Percentiles rank a stretch among this genome's conserved stretches.
Conservation (phyloP, 1,284 basidiomycete genomes). For the Moesziomyces globuligerus region DNA sequence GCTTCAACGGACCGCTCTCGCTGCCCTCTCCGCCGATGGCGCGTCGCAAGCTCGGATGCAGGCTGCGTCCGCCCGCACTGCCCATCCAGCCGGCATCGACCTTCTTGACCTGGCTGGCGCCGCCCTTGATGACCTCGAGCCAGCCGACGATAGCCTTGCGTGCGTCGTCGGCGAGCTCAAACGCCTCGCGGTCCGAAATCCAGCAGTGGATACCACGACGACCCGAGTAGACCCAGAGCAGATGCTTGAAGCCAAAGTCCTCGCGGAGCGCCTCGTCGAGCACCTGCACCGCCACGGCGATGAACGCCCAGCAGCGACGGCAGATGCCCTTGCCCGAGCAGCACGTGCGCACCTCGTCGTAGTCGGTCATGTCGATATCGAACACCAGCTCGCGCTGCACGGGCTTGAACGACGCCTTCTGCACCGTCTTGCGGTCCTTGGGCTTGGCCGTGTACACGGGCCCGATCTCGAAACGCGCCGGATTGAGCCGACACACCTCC, state of each 20-base stretch:
- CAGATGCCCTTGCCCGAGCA: constrained; percentile 93
- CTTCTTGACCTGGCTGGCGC: constrained; percentile 84
- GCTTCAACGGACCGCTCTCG: constrained; percentile 70
- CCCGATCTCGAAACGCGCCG: constrained; percentile 89
- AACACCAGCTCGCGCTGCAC: constrained; percentile 92
- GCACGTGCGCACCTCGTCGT: constrained; percentile 94
- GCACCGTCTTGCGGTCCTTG: constrained; percentile 86
- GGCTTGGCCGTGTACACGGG: constrained; percentile 92
- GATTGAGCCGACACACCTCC: constrained; percentile 70
- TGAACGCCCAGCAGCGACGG: constrained; percentile 92
- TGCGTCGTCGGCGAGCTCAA: constrained; percentile 90
- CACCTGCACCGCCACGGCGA: constrained; percentile 89
- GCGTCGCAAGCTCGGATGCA: constrained; percentile 63
- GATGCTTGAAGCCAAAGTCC: constrained; percentile 80
- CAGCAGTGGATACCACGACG: constrained; percentile 97
- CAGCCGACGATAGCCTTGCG: constrained; percentile 85
- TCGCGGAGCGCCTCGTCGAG: constrained; percentile 80
- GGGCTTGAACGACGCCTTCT: constrained; percentile 80
- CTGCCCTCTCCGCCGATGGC: constrained; percentile 66
- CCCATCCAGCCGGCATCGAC: constrained; percentile 73
- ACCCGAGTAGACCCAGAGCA: constrained; percentile 98
- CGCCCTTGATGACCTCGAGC: constrained; percentile 82
- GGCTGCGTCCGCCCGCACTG: constrained; percentile 73
- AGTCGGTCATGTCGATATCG: constrained; percentile 99
- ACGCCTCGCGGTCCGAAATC: constrained; percentile 89